Evolutionary conservation across 139 green algal genomes (phyloP).

Genomic region (Desmodesmus armatus): DNA sequence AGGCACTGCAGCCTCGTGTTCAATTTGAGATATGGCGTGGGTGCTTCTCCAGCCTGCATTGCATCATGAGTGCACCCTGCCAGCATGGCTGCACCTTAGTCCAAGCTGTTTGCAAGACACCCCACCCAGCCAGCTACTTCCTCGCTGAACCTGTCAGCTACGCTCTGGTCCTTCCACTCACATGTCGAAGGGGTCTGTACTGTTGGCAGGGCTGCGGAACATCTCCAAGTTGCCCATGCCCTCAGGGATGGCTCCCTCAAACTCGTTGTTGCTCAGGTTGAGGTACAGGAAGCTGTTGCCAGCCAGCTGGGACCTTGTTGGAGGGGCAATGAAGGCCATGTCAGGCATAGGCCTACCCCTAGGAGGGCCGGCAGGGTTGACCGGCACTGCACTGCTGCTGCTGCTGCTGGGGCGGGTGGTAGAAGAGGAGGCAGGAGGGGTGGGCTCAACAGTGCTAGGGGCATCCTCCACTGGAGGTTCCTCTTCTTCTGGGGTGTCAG

Average conservation of each 20-base stretch:
- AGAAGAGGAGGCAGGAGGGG: no score
- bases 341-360: no score
- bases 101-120: background rate
- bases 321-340: slow-evolving; percentile 10
- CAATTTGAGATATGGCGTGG: background rate
- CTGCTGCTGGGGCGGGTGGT: no score
- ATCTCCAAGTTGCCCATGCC: slow-evolving; percentile 27
- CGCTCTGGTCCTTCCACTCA: no score
- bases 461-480: no score
- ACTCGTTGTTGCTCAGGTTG: slow-evolving; percentile 19
- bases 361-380: no score
- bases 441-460: no score
- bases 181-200: slow-evolving; percentile 20
- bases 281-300: slow-evolving; percentile 43
- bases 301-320: slow-evolving; percentile 2
- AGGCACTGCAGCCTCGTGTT: background rate
- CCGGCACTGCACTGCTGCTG: no score
- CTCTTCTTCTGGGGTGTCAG: no score
- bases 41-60: background rate
- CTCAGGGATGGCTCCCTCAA: slow-evolving; percentile 15
- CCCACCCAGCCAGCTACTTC: background rate
- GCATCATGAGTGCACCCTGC: background rate
- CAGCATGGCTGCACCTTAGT: background rate
- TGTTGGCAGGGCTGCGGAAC: slow-evolving; percentile 25
- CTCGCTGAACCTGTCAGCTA: background rate